Percentiles rank a stretch among this genome's conserved stretches.
These are phyloP conservation scores for Abelmoschus esculentus DNA, from an alignment of 345 rosid species.

Conservation along the genomic window DNA sequence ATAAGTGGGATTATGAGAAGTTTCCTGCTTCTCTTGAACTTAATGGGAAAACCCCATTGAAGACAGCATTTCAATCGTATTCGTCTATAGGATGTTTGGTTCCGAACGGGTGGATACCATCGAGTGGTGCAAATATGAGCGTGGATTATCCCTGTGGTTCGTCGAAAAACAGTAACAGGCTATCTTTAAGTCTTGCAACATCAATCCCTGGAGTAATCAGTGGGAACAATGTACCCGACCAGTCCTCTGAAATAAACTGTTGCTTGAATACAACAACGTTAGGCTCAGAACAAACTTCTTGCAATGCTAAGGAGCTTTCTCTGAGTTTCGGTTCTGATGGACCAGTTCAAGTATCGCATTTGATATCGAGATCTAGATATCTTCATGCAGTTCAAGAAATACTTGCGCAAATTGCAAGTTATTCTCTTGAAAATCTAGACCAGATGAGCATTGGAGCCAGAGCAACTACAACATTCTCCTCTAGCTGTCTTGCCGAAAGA, in stretches of 20 bases:
- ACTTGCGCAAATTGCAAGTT: conserved; percentile 71
- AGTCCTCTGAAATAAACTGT: conserved; percentile 41
- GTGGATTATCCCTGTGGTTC: conserved; percentile 22
- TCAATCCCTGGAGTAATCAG: conserved; percentile 27
- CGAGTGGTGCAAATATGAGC: conserved; percentile 27
- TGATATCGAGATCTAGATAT: conserved; percentile 57
- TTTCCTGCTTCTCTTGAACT: conserved; percentile 29
- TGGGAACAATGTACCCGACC: conserved; percentile 38
- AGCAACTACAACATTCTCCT: conserved; percentile 17
- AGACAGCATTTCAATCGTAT: conserved; percentile 36
- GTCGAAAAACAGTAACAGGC: conserved; percentile 41
- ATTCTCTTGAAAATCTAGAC: conserved; percentile 53
- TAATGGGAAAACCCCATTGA: conserved; percentile 24
- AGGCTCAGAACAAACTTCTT: conserved; percentile 51
- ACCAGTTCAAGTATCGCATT: conserved; percentile 33
- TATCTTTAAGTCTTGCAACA: conserved; percentile 72
- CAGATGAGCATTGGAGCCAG: conserved; percentile 22
- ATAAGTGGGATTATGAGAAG: conserved; percentile 26
- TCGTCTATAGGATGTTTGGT: conserved; percentile 27
- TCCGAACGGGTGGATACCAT: conserved; percentile 37
- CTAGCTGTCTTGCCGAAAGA: conserved; percentile 4
- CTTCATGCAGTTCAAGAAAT: conserved; percentile 73
- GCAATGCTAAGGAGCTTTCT: conserved; percentile 46
- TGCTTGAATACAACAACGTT: conserved; percentile 28
- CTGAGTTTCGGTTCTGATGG: conserved; percentile 27